Evolutionary conservation across 306 rosid genomes (phyloP).

Genomic region (Malus fusca): DNA sequence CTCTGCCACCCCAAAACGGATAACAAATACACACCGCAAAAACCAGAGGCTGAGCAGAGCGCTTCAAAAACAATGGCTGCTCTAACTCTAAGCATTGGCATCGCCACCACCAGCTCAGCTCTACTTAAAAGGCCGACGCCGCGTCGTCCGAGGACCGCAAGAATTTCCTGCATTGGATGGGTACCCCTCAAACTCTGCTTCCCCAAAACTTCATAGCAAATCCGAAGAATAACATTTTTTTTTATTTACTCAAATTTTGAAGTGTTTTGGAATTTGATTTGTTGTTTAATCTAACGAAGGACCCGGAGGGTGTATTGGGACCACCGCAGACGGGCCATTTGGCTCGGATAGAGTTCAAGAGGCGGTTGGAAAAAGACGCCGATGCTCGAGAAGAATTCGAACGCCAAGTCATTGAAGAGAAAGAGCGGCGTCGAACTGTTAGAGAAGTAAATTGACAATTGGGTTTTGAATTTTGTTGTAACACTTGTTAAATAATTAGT

Average conservation of each 20-base stretch:
- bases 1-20: constrained; percentile 18
- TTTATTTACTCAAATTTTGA: neutral
- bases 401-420: constrained; percentile 61
- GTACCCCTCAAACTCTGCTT: constrained; percentile 29
- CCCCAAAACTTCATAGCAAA: neutral
- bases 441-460: constrained; percentile 38
- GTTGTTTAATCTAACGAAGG: constrained; percentile 37
- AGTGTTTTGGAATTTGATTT: neutral
- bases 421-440: constrained; percentile 62
- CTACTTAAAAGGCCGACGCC: constrained; percentile 3
- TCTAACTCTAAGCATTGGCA: constrained; percentile 56
- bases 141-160: constrained; percentile 14
- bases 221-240: neutral
- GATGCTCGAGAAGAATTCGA: constrained; percentile 77
- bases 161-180: constrained; percentile 56
- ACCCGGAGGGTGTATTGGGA: constrained; percentile 77
- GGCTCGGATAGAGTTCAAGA: constrained; percentile 56
- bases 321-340: constrained; percentile 64
- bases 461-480: neutral
- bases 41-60: constrained; percentile 11
- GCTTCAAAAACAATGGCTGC: constrained; percentile 40
- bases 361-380: constrained; percentile 65
- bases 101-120: constrained; percentile 30
- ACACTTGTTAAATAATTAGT: neutral
- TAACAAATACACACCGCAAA: constrained; percentile 7